These are phyloP conservation scores for Lachnellula hyalina DNA, from an alignment of 2,329 filamentous ascomycete species.

Conservation along the genomic window DNA sequence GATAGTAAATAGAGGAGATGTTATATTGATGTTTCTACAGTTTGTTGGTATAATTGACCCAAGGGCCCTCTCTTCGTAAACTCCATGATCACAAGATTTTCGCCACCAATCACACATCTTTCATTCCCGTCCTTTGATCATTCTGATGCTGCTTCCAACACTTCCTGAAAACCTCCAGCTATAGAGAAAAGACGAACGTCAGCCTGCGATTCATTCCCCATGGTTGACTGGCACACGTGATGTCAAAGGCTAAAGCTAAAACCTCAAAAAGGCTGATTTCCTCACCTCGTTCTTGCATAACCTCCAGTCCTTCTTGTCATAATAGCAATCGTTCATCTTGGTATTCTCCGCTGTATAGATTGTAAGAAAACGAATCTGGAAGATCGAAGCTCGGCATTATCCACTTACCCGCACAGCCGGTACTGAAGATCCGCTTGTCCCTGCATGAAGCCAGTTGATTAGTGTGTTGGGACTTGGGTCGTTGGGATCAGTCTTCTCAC, in stretches of 20 bases:
- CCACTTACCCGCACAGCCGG: conserved; percentile 75
- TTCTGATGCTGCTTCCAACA: conserved; percentile 93
- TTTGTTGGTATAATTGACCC: neutral
- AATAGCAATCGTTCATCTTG: conserved; percentile 93
- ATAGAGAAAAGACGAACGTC: conserved; percentile 9
- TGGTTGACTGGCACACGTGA: conserved; percentile 18
- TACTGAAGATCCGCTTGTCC: conserved; percentile 98
- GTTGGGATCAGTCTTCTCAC: conserved; percentile 43
- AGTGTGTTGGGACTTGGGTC: conserved; percentile 12
- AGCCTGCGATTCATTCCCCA: conserved; percentile 7
- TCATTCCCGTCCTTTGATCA: conserved; percentile 71
- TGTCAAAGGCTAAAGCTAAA: conserved; percentile 20
- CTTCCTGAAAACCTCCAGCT: conserved; percentile 87
- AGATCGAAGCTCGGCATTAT: conserved; percentile 3
- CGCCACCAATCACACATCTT: conserved; percentile 50
- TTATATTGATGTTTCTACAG: neutral
- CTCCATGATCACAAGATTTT: neutral
- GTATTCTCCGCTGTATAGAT: conserved; percentile 67
- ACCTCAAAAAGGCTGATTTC: conserved; percentile 17
- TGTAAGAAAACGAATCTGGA: conserved; percentile 1
- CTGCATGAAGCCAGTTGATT: conserved; percentile 41
- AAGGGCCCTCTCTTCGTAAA: neutral
- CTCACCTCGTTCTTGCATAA: conserved; percentile 81
- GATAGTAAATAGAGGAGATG: too few relatives aligned
- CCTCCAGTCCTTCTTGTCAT: conserved; percentile 93